Base-by-base conservation (phyloP, 2,329 filamentous ascomycete species). In the Fusarium mundagurra region DNA sequence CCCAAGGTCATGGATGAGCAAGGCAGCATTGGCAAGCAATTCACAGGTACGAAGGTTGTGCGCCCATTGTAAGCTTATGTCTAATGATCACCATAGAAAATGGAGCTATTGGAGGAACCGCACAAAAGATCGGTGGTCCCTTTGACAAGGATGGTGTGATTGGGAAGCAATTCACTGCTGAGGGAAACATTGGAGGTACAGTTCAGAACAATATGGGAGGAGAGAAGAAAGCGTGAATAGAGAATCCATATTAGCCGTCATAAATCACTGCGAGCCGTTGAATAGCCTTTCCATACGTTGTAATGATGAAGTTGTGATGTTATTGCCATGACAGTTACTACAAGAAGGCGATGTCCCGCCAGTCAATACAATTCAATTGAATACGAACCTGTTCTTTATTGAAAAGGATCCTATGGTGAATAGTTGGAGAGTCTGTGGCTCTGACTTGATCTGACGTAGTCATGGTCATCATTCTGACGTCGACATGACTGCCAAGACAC, bases 121-220 rank as follows among this genome's bases (percentile, higher is more conserved):
- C 85, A 0, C 82, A 88, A 78, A 84, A 84, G 67, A 81, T 90
- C 13, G 88, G 89, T 0, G 86, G 86, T 0, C 86, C 86, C 0
- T 77, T 88, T 34, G 82, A 80, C 43, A 87, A 88, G 73, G 86
- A 89, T 5, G 88, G 88, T 1, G 76, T 83, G 14, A 84, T 90
- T 63, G 88, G 88, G 27, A 87, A 86, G 64, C 87, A 89, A 71
- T 91, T 90, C 73, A 89, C 88, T 1, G 77, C 83, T 0, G 85
- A 88, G 50, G 87, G 87, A 24, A 83, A 82, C 10, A 85, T 90
- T 34, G 88, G 88, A 6, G 88, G 88, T 4, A 84, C 85, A 8
- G 85, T 90, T 1, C 88, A 90, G 81, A 72, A 82, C 8, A 70
- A 76, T 2, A 67, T 86, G 69, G 86, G 85, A 0, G 86, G 86